A percentile compares a stretch with the other conserved stretches of the same genome.
These are phyloP conservation scores for Polygonum maritimum DNA, from an alignment of 148 eudicot genomes.

Conservation along the genomic window DNA sequence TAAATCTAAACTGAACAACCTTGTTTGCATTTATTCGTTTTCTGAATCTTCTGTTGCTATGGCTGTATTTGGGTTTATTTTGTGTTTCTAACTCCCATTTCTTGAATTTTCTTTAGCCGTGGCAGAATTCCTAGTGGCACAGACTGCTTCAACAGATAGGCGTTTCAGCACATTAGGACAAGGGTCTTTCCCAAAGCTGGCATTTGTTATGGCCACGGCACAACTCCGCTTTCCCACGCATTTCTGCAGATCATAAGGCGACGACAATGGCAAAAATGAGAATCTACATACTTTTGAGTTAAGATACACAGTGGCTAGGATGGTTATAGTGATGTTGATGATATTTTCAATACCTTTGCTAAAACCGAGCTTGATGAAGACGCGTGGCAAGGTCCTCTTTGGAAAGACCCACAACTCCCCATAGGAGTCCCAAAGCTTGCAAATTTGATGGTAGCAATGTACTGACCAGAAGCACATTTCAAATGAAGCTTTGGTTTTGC, in stretches of 20 bases:
- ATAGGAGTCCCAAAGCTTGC: constrained; percentile 89
- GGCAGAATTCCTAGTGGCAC: constrained; percentile 27
- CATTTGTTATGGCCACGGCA: constrained; percentile 63
- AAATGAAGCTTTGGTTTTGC: constrained; percentile 44
- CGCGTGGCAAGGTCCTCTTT: constrained; percentile 68
- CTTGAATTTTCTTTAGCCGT: not conserved
- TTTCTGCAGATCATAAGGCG: constrained; percentile 28
- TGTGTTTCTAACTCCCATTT: not conserved
- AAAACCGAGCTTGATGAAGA: constrained; percentile 43
- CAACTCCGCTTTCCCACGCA: constrained; percentile 75
- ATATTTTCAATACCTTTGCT: constrained; percentile 42
- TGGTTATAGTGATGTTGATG: not conserved
- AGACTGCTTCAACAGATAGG: constrained; percentile 76
- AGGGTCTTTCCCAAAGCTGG: constrained; percentile 73
- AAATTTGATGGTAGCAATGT: constrained; percentile 67
- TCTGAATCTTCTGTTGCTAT: not conserved
- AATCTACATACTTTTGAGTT: not conserved
- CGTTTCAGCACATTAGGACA: constrained; percentile 79
- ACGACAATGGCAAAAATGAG: not conserved
- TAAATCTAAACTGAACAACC: constrained; percentile 2
- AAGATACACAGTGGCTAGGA: not conserved
- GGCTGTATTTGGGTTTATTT: not conserved
- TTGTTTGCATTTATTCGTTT: not conserved
- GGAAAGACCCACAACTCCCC: constrained; percentile 73
- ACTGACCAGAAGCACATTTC: constrained; percentile 44